phyloP scores from a whole-genome alignment of 306 rosid species.

The Pachyrhizus erosus region DNA sequence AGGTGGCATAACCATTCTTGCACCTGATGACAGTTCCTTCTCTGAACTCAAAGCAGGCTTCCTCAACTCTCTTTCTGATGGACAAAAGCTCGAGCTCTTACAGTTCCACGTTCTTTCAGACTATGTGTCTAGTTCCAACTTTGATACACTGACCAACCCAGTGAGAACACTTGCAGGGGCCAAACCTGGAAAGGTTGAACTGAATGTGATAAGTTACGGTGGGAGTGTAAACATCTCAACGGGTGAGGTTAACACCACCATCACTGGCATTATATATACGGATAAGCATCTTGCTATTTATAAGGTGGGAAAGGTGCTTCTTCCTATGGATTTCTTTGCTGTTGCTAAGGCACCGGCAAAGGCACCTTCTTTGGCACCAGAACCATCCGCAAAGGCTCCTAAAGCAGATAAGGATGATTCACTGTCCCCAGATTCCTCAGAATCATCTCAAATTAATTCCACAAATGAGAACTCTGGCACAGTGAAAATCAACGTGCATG shows the following conservation, averaged over 20 bases:
- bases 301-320: slow-evolving; percentile 61
- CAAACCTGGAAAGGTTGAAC: too few relatives aligned
- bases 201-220: too few relatives aligned
- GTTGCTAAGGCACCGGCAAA: slow-evolving; percentile 54
- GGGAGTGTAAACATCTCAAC: too few relatives aligned
- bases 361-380: slow-evolving; percentile 41
- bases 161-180: slow-evolving; percentile 56
- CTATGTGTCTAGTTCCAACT: slow-evolving; percentile 54
- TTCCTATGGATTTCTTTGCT: slow-evolving; percentile 56
- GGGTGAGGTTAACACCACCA: slow-evolving; percentile 40
- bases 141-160: slow-evolving; percentile 69
- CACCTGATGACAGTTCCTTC: too few relatives aligned
- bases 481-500: slow-evolving; percentile 16
- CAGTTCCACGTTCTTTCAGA: too few relatives aligned
- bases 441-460: slow-evolving; percentile 24
- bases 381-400: slow-evolving; percentile 42
- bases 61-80: too few relatives aligned
- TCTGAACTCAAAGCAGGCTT: too few relatives aligned
- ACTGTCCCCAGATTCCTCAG: slow-evolving; percentile 36
- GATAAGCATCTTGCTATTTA: slow-evolving; percentile 72
- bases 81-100: too few relatives aligned
- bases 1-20: too few relatives aligned
- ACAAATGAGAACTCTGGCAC: slow-evolving; percentile 9
- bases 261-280: slow-evolving; percentile 59
- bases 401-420: slow-evolving; percentile 51